These are phyloP conservation scores for Trypanosoma lewisi DNA, from an alignment of 208 protist species.

Conservation along the genomic window DNA sequence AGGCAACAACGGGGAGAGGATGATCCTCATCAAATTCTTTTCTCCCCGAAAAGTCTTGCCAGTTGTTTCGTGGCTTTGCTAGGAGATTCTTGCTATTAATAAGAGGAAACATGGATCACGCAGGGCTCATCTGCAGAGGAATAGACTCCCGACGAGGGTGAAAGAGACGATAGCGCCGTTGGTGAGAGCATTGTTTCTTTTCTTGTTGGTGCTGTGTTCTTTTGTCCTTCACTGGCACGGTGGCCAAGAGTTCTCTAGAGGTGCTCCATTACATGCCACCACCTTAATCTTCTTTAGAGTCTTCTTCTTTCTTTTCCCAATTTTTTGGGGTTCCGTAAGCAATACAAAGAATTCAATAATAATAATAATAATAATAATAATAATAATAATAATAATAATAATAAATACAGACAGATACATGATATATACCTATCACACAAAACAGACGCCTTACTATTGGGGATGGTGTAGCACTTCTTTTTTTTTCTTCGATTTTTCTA, in stretches of 20 bases:
- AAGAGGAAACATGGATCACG: conserved; percentile 85
- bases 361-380: too few species aligned
- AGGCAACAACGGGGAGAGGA: conserved; percentile 72
- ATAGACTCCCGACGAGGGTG: conserved; percentile 58
- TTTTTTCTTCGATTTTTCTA: not conserved
- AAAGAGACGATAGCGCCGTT: conserved; percentile 70
- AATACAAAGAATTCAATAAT: too few species aligned
- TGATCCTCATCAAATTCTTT: conserved; percentile 86
- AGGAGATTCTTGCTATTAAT: conserved; percentile 87
- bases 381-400: too few species aligned
- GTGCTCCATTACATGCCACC: not conserved
- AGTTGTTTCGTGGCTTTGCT: conserved; percentile 77
- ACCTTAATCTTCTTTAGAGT: not conserved
- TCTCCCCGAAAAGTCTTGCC: conserved; percentile 76
- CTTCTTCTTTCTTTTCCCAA: not conserved
- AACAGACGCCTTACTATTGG: too few species aligned
- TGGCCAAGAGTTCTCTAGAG: not conserved
- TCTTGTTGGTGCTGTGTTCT: not conserved
- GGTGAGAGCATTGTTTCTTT: conserved; percentile 29
- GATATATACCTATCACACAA: too few species aligned
- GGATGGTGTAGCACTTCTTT: too few species aligned
- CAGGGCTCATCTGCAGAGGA: conserved; percentile 75
- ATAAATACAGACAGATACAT: too few species aligned
- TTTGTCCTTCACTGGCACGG: not conserved
- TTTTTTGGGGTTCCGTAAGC: not conserved